Evolutionary conservation across 2,329 filamentous ascomycete species (phyloP).

Genomic region (Acephala macrosclerotiorum): DNA sequence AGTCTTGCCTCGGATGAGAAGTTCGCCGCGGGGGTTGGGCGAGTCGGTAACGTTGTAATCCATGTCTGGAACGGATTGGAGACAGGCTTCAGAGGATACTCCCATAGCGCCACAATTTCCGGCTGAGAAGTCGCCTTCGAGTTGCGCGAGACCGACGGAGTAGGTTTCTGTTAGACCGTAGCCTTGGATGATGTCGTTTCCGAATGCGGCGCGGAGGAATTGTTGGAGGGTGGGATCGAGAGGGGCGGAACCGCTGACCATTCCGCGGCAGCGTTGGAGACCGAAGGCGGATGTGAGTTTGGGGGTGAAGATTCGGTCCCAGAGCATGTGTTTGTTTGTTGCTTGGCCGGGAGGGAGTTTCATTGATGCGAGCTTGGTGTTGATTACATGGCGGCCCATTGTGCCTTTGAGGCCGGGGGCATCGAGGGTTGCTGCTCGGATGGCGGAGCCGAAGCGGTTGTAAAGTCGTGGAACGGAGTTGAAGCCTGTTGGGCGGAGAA

Average conservation of each 20-base stretch:
- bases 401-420: slow-evolving; percentile 81
- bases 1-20: slow-evolving; percentile 81
- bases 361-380: slow-evolving; percentile 81
- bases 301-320: slow-evolving; percentile 88
- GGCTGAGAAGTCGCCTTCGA: slow-evolving; percentile 71
- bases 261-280: slow-evolving; percentile 72
- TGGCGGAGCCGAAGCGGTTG: slow-evolving; percentile 86
- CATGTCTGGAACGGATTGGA: slow-evolving; percentile 90
- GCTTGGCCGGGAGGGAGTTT: slow-evolving; percentile 75
- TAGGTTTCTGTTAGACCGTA: slow-evolving; percentile 97
- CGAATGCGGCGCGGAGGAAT: slow-evolving; percentile 86
- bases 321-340: slow-evolving; percentile 79
- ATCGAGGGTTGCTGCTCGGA: slow-evolving; percentile 81
- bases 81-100: slow-evolving; percentile 75
- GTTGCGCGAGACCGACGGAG: slow-evolving; percentile 76
- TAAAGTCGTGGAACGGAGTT: slow-evolving; percentile 90
- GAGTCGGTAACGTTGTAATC: slow-evolving; percentile 90
- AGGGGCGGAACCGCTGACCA: slow-evolving; percentile 90
- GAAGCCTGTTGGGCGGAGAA: slow-evolving; percentile 82
- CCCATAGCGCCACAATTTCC: slow-evolving; percentile 84
- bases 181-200: slow-evolving; percentile 81
- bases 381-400: slow-evolving; percentile 80
- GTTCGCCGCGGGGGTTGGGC: slow-evolving; percentile 88
- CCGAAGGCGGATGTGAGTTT: slow-evolving; percentile 88
- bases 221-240: slow-evolving; percentile 88